Base-by-base conservation (phyloP, 2,329 filamentous ascomycete genomes). In the Orbilia oligospora region DNA sequence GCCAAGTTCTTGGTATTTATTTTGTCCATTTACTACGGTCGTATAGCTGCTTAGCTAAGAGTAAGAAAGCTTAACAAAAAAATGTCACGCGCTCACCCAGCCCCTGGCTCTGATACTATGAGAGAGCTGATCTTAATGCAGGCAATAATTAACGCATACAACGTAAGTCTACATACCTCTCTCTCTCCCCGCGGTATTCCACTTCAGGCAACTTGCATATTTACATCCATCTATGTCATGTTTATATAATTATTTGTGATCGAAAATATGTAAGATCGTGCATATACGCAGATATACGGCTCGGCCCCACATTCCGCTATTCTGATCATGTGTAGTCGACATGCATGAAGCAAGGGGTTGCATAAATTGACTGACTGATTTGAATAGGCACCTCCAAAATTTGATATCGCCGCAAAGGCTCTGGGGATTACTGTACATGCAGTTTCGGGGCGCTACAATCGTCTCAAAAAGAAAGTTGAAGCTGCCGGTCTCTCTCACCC, bases 381-480 rank as follows among this genome's bases (percentile, higher is more conserved):
- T 27, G 41, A 58, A n/a, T 53, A 77, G 73, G 18, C 44, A 36
- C 58, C 73, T n/a, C 73, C 67, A 12, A 77, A 71, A 22, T 77
- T 71, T 38, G 73, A 77, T n/a, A 44, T 71, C 20, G 73, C 73
- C 1, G 67, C 67, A 6, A 61, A 67, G n/a, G 73, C 73, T 9
- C 22, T 77, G 10, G 53, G 53, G 10, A 67, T 77, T 16, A 77
- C 58, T 4, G 33, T 48, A 8, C 20, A 56, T 5, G 73, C 67
- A 10, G 73, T 71, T 5, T 61, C 68, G 3, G 51, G 67, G 24
- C 67, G 73, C 24, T 77, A 77, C 36, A 44, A 14, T 12, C 73
- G 73, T 36, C 44, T 77, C 30, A 77, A 77, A 41, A 71, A 77
- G 27, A 77, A 71, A 68, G 63, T 77, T 18, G 73, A 77, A 20